Conservation (phyloP, 345 rosid genomes). For the Zanthoxylum bungeanum region DNA sequence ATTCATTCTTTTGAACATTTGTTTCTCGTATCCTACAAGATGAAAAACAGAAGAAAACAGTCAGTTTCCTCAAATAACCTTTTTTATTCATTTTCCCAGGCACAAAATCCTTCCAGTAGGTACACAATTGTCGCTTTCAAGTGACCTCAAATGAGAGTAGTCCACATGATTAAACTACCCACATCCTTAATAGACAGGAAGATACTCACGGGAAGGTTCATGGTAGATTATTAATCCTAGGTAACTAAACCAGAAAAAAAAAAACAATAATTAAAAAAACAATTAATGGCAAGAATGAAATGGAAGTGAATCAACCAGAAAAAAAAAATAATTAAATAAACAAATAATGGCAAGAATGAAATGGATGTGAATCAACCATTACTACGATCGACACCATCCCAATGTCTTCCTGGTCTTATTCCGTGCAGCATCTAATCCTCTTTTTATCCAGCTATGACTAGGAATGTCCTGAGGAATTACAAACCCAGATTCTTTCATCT, state of each 20-base stretch:
- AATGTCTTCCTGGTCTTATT: constrained; percentile 87
- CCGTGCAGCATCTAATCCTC: constrained; percentile 80
- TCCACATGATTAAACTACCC: not conserved
- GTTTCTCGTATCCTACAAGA: constrained; percentile 69
- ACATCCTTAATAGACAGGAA: no score
- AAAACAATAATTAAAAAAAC: no score
- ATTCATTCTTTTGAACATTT: constrained; percentile 52
- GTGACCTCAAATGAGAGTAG: not conserved
- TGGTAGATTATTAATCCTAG: no score
- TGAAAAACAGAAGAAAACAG: not conserved
- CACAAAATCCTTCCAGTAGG: no score
- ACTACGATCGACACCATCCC: constrained; percentile 97
- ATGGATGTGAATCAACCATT: constrained; percentile 45
- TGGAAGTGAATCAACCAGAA: constrained; percentile 44
- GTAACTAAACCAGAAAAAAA: not conserved
- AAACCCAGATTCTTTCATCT: constrained; percentile 93
- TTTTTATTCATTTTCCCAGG: not conserved
- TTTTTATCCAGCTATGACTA: constrained; percentile 73
- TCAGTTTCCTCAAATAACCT: not conserved
- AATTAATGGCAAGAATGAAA: not conserved
- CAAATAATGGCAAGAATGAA: not conserved
- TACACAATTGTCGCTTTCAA: not conserved
- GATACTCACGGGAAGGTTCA: no score
- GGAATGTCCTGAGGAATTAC: constrained; percentile 80
- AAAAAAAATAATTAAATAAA: no score